phyloP scores from a whole-genome alignment of 495 filamentous ascomycete species.

The Hyphodiscus hymeniophilus region DNA sequence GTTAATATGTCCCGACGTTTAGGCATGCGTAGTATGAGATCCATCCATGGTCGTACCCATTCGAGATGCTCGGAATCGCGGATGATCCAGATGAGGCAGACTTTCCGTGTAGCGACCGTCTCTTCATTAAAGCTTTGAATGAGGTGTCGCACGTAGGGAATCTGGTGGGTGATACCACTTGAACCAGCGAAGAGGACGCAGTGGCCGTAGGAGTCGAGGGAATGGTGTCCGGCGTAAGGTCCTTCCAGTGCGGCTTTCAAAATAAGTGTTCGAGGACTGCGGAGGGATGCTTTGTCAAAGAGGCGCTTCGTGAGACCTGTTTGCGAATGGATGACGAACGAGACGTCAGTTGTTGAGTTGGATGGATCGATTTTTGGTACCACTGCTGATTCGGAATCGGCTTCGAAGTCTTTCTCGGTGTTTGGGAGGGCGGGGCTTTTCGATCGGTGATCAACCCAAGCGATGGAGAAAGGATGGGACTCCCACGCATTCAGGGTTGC shows the following conservation, averaged over 20 bases:
- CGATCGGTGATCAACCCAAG: slow-evolving; percentile 56
- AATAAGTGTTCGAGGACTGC: slow-evolving; percentile 17
- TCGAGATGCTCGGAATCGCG: slow-evolving; percentile 79
- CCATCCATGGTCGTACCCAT: slow-evolving; percentile 95
- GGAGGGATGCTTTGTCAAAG: slow-evolving; percentile 40
- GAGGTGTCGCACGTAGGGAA: slow-evolving; percentile 79
- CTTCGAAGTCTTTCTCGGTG: slow-evolving; percentile 25
- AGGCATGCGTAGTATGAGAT: slow-evolving; percentile 70
- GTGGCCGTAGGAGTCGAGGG: slow-evolving; percentile 83
- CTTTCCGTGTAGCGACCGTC: slow-evolving; percentile 67
- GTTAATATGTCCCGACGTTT: slow-evolving; percentile 68
- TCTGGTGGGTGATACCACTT: slow-evolving; percentile 89
- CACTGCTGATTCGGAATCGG: background rate
- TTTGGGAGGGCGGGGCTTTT: slow-evolving; percentile 25
- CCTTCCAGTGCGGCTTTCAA: slow-evolving; percentile 61
- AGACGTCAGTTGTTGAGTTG: slow-evolving; percentile 42
- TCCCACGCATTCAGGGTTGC: slow-evolving; percentile 68
- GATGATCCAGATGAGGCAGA: slow-evolving; percentile 86
- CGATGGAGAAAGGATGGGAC: slow-evolving; percentile 89
- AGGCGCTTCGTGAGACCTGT: slow-evolving; percentile 83
- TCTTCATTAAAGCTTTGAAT: slow-evolving; percentile 64
- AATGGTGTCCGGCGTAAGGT: slow-evolving; percentile 76
- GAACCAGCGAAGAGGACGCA: slow-evolving; percentile 85
- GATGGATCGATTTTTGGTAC: slow-evolving; percentile 1
- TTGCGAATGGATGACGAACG: slow-evolving; percentile 75